phyloP scores from a whole-genome alignment of 2,329 filamentous ascomycete species.

The Ceratocystis eucalypticola region DNA sequence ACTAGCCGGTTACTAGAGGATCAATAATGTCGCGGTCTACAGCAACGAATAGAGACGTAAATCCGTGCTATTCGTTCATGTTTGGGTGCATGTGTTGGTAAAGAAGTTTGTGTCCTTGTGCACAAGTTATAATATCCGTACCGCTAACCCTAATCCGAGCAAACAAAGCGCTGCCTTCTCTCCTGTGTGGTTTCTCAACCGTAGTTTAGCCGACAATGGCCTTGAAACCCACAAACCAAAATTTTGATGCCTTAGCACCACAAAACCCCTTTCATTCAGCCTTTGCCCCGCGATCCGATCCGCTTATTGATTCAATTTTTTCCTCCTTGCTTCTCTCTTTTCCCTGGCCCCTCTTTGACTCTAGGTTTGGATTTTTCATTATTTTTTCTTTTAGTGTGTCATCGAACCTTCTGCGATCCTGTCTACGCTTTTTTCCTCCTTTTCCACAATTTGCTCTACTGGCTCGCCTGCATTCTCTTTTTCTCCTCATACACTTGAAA shows the following conservation, averaged over 20 bases:
- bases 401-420: conserved; percentile 4
- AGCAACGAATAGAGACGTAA: neutral
- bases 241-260: neutral
- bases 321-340: conserved; percentile 13
- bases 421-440: conserved; percentile 13
- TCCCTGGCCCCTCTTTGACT: conserved; percentile 19
- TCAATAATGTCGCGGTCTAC: neutral
- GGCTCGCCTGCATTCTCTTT: conserved; percentile 14
- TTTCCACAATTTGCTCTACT: conserved; percentile 18
- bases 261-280: neutral
- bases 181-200: neutral
- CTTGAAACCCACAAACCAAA: conserved; percentile 2
- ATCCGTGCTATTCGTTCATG: neutral
- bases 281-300: neutral
- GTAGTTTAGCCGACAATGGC: neutral
- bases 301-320: conserved; percentile 17
- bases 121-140: neutral
- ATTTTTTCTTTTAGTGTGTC: conserved; percentile 11
- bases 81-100: neutral
- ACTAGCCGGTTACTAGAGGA: neutral
- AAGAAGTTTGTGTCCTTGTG: neutral
- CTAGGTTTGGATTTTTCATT: neutral
- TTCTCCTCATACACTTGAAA: conserved; percentile 12
- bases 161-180: neutral
- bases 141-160: neutral